Percentiles rank a stretch among this genome's conserved stretches.
phyloP scores from a whole-genome alignment of 139 green algal genomes.

The Helicosporidium sp. region DNA sequence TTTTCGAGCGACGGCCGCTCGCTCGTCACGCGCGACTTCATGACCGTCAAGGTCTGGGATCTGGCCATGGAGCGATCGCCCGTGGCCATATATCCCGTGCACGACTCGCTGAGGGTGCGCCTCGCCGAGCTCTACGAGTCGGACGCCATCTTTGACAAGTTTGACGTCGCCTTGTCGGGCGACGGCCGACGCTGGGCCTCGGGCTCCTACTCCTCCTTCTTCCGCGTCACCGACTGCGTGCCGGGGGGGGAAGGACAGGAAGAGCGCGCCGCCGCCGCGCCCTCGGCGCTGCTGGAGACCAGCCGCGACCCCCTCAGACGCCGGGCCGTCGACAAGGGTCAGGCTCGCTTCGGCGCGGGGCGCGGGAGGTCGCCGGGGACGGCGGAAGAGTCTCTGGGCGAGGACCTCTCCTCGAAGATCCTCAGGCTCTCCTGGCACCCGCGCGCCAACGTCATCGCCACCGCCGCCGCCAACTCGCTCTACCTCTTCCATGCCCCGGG shows the following conservation, averaged over 20 bases:
- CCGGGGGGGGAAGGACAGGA: neutral
- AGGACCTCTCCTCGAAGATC: slow-evolving; percentile 72
- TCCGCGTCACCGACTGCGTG: slow-evolving; percentile 39
- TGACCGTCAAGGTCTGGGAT: slow-evolving; percentile 97
- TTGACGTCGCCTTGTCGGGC: slow-evolving; percentile 73
- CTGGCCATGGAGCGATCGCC: slow-evolving; percentile 68
- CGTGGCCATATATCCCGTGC: slow-evolving; percentile 68
- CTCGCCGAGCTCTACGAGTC: slow-evolving; percentile 97
- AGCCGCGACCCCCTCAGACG: slow-evolving; percentile 2
- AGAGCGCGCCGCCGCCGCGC: neutral
- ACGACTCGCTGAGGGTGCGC: slow-evolving; percentile 72
- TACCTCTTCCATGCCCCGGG: slow-evolving; percentile 61
- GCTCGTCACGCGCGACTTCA: slow-evolving; percentile 87
- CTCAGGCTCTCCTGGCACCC: slow-evolving; percentile 92
- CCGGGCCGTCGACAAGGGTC: slow-evolving; percentile 15
- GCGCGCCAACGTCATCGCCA: slow-evolving; percentile 69
- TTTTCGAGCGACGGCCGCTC: slow-evolving; percentile 73
- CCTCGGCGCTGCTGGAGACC: neutral
- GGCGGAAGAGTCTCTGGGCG: slow-evolving; percentile 10
- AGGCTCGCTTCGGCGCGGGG: slow-evolving; percentile 4
- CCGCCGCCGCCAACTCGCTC: slow-evolving; percentile 71
- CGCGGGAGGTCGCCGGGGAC: too few relatives aligned
- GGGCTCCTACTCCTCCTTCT: slow-evolving; percentile 84
- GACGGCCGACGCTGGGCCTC: slow-evolving; percentile 56
- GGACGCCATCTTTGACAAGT: slow-evolving; percentile 99